Percentiles rank a stretch among this genome's conserved stretches.
phyloP scores from a whole-genome alignment of 768 basidiomycete genomes.

The Mycena leptocephala region DNA sequence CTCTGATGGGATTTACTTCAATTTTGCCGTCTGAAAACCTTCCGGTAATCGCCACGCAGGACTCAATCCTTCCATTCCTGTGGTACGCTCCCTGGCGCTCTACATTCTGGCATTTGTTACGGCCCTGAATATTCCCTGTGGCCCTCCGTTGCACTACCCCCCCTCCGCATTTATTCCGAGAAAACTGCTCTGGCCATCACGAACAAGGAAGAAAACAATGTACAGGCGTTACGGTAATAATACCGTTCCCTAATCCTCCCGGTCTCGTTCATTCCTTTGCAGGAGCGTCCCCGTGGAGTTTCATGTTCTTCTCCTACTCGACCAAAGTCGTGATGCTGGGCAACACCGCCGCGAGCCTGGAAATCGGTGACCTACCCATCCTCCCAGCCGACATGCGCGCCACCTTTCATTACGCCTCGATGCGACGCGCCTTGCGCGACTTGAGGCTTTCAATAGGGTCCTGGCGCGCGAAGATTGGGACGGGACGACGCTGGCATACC shows the following conservation, averaged over 20 bases:
- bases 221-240: slow-evolving; percentile 67
- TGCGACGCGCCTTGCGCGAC: slow-evolving; percentile 70
- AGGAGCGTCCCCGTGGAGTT: slow-evolving; percentile 73
- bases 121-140: slow-evolving; percentile 71
- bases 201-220: slow-evolving; percentile 77
- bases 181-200: slow-evolving; percentile 75
- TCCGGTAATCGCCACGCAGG: not conserved
- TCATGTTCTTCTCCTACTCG: slow-evolving; percentile 86
- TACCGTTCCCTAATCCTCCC: not conserved
- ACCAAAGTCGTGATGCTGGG: slow-evolving; percentile 91
- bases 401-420: slow-evolving; percentile 70
- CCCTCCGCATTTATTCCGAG: slow-evolving; percentile 80
- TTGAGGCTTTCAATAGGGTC: slow-evolving; percentile 66
- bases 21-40: slow-evolving; percentile 67
- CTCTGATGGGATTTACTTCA: slow-evolving; percentile 62
- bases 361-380: slow-evolving; percentile 91
- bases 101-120: slow-evolving; percentile 60
- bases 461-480: slow-evolving; percentile 66
- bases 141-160: slow-evolving; percentile 85
- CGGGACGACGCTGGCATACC: slow-evolving; percentile 76
- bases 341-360: slow-evolving; percentile 77
- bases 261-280: not conserved
- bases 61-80: slow-evolving; percentile 44
- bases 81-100: slow-evolving; percentile 69
- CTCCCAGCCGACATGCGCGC: slow-evolving; percentile 82